Evolutionary conservation across 768 basidiomycete genomes (phyloP).

Genomic region (Gloeophyllum trabeum): DNA sequence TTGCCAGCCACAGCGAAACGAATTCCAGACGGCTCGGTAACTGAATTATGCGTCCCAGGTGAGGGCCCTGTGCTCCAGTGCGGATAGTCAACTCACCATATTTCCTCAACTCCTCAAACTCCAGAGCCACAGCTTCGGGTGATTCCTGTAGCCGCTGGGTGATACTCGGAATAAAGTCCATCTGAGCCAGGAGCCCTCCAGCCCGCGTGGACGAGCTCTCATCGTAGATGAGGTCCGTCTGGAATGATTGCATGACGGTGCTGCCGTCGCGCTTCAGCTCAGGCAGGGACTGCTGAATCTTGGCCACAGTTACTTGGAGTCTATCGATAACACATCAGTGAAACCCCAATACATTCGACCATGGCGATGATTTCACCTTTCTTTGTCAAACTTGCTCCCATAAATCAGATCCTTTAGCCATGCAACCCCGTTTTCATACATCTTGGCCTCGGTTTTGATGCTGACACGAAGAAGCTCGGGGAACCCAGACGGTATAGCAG

Average conservation of each 20-base stretch:
- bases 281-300: constrained; percentile 83
- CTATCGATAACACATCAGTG: constrained; percentile 24
- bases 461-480: constrained; percentile 63
- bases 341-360: neutral
- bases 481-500: constrained; percentile 40
- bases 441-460: constrained; percentile 74
- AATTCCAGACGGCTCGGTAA: constrained; percentile 71
- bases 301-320: constrained; percentile 74
- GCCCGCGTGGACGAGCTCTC: constrained; percentile 61
- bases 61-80: neutral
- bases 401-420: constrained; percentile 84
- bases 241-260: constrained; percentile 66
- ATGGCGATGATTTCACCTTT: constrained; percentile 34
- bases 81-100: constrained; percentile 34
- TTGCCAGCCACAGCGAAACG: constrained; percentile 91
- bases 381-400: constrained; percentile 64
- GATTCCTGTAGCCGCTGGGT: constrained; percentile 58
- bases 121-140: constrained; percentile 61
- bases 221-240: constrained; percentile 52
- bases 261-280: constrained; percentile 85
- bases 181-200: constrained; percentile 57
- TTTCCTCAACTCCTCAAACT: constrained; percentile 65
- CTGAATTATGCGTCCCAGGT: no score
- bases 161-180: constrained; percentile 72
- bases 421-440: constrained; percentile 71